Evolutionary conservation across 2,329 filamentous ascomycete genomes (phyloP), one percentile per base, ranked within the genome.

Genomic region (Trichoderma sp.): DNA sequence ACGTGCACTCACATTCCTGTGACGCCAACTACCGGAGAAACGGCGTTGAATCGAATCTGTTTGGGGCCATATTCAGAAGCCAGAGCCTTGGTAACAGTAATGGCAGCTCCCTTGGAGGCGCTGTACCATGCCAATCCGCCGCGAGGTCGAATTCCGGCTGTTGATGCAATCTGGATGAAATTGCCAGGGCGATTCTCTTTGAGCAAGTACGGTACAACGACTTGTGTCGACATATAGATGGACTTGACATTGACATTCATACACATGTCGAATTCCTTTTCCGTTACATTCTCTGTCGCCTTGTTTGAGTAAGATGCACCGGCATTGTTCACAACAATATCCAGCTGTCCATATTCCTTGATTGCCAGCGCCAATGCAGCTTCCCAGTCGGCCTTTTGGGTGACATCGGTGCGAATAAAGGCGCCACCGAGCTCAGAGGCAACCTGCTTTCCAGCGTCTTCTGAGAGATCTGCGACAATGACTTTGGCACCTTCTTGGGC

Each of bases 51-150:
- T 0, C 92, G 87, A 74, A 95, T 93, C 75, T 92, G 86, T 70
- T 92, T 87, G 0, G 88, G 86, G 0, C 90, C 92, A 75, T 92
- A 94, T 79, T 94, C 92, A 1, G 91, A 89, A 0, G 92, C 92
- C 74, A 95, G 80, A 2, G 81, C 78, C 79, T 87, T 87, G 0
- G 84, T 85, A 51, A 88, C 88, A 63, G 87, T 91, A 75, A 86
- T 86, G 12, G 91, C 87, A 0, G 90, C 90, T 0, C 87, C 90
- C 78, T 93, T 93, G 57, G 86, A 88, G 1, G 90, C 89, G 76
- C 92, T 92, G 76, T 92, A 92, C 90, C 90, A 92, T 1, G 90
- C 89, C 60, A 92, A 77, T 0, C 89, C 87, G 0, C 88, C 88
- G 28, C 90, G 83, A 0, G 90, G 91, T 30, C 91, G 81, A 8